A percentile compares a stretch with the other conserved stretches of the same genome.
Conservation (phyloP, 2,329 filamentous ascomycete species). For the Arthrinium phaeospermum region DNA sequence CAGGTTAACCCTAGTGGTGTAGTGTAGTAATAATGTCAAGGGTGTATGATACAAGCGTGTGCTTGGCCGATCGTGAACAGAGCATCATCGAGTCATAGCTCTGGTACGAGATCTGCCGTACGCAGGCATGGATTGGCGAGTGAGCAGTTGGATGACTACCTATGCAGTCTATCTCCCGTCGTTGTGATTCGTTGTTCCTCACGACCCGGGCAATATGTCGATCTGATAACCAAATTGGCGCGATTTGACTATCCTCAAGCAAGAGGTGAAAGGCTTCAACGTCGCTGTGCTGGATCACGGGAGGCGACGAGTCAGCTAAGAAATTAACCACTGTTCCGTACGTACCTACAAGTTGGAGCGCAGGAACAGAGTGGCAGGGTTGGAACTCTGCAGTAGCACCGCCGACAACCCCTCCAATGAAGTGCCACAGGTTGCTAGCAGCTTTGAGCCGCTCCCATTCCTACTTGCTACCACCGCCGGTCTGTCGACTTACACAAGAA, state of each 20-base stretch:
- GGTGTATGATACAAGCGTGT: neutral
- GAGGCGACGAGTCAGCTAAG: constrained; percentile 1
- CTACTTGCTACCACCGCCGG: neutral
- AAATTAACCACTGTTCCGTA: neutral
- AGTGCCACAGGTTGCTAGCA: neutral
- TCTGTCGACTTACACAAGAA: constrained; percentile 6
- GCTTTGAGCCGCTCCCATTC: neutral
- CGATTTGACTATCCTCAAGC: neutral
- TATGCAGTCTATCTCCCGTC: neutral
- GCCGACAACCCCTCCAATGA: neutral
- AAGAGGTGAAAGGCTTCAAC: neutral
- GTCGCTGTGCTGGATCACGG: neutral
- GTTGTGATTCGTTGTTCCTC: neutral
- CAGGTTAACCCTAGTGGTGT: neutral
- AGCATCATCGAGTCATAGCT: constrained; percentile 14
- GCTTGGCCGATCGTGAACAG: neutral
- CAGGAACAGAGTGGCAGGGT: constrained; percentile 1
- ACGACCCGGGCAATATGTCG: neutral
- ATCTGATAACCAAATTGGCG: neutral
- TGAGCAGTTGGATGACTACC: neutral
- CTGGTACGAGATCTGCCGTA: neutral
- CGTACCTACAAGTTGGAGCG: neutral
- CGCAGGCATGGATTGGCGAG: neutral
- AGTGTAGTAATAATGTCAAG: neutral
- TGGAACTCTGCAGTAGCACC: neutral